Evolutionary conservation across 768 basidiomycete species (phyloP).

Genomic region (Aureoboletus auriporus): DNA sequence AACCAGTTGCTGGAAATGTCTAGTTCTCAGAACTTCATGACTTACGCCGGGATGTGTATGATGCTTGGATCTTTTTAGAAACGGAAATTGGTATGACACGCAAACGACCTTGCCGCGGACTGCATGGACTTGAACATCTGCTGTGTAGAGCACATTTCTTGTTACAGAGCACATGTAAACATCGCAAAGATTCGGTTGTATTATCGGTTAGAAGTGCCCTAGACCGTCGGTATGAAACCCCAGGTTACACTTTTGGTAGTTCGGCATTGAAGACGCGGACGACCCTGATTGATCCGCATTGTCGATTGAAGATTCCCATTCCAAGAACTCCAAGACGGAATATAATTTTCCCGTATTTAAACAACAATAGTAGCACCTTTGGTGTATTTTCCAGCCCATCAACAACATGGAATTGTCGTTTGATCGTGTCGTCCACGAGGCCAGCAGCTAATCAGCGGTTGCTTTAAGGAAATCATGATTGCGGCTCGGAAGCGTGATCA

Average conservation of each 20-base stretch:
- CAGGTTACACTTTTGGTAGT: slow-evolving; percentile 6
- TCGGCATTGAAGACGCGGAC: slow-evolving; percentile 50
- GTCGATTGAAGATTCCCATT: slow-evolving; percentile 1
- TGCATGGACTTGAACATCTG: slow-evolving; percentile 1
- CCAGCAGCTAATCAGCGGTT: slow-evolving; percentile 48
- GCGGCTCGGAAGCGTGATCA: slow-evolving; percentile 56
- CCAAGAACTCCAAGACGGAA: background rate
- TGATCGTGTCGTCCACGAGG: slow-evolving; percentile 65
- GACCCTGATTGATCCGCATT: slow-evolving; percentile 37
- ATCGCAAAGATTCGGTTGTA: background rate
- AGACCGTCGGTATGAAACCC: background rate
- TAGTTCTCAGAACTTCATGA: slow-evolving; percentile 4
- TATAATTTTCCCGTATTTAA: slow-evolving; percentile 76
- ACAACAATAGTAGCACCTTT: slow-evolving; percentile 66
- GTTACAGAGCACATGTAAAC: background rate
- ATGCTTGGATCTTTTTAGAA: slow-evolving; percentile 5
- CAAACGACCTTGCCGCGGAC: background rate
- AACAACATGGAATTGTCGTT: slow-evolving; percentile 76
- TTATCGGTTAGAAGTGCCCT: background rate
- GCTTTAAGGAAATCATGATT: slow-evolving; percentile 45
- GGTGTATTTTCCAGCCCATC: slow-evolving; percentile 74
- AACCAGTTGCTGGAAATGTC: slow-evolving; percentile 3
- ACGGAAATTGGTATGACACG: background rate
- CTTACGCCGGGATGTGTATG: background rate
- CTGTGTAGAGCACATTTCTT: slow-evolving; percentile 11